Evolutionary conservation across 495 filamentous ascomycete species (phyloP), one percentile per base, ranked within the genome.

Genomic region (Aspergillus nidulans): DNA sequence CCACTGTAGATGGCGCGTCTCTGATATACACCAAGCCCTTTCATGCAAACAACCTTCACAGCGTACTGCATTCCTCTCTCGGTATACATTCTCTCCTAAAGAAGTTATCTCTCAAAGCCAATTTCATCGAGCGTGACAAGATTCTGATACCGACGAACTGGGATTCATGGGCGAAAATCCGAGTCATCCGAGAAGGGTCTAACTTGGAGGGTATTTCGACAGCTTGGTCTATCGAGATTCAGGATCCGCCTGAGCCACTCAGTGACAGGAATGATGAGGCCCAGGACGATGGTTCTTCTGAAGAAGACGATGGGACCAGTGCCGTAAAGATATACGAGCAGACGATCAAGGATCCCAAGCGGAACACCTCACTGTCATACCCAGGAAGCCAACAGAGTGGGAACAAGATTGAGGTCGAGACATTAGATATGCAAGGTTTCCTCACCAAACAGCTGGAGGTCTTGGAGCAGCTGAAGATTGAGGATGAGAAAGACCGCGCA

Each of bases 151-250:
- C 94, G 4, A 87, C 91, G 10, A 95, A 96, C 66, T 97, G 95
- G 95, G 94, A 99, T 69, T 96, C 91, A 0, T 97, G 92, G 91
- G 92, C 90, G 24, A 99, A 97, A 70, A 96, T 99, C 55, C 81
- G 92, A 19, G 89, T 97, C 38, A 76, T 97, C 16, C 79, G 89
- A n/a, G 95, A 97, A 73, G 89, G 87, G 13, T 97, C 97, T 64
- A 90, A 96, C 57, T 88, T 95, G 41, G 94, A 98, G 73, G 81
- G 80, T 5, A 82, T 92, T 28, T 92, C 88, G 62, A 84, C 81
- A 43, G 89, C 85, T 16, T 97, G 92, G 92, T 83, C 84, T 16
- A 78, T 87, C 44, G 92, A 97, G 60, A 85, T 94, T 50, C 80
- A 87, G 55, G 79, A 83, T 41, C 75, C 68, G 30, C 64, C 72